Conservation (phyloP, 495 filamentous ascomycete genomes). For the Alectoria sarmentosa region DNA sequence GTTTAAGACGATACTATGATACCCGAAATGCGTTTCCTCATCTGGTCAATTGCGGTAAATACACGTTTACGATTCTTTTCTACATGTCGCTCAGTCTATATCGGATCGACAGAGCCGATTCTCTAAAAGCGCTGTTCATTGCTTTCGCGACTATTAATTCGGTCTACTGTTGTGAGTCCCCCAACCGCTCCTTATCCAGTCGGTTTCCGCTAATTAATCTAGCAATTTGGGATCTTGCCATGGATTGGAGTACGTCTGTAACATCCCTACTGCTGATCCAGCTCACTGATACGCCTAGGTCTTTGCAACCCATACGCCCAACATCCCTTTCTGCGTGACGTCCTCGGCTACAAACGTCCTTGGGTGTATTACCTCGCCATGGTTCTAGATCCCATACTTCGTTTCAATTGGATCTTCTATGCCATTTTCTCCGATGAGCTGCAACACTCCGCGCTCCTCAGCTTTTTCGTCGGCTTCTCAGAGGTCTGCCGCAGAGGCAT, state of each 20-base stretch:
- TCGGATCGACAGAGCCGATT: slow-evolving; percentile 56
- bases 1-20: slow-evolving; percentile 81
- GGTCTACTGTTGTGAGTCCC: slow-evolving; percentile 63
- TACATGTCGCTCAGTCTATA: slow-evolving; percentile 73
- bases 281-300: slow-evolving; percentile 27
- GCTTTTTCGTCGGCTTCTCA: slow-evolving; percentile 65
- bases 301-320: slow-evolving; percentile 67
- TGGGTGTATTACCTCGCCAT: slow-evolving; percentile 85
- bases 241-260: slow-evolving; percentile 74
- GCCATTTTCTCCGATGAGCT: slow-evolving; percentile 68
- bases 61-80: slow-evolving; percentile 73
- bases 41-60: slow-evolving; percentile 88
- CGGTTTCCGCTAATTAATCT: neutral
- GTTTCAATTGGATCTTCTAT: slow-evolving; percentile 95
- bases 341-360: slow-evolving; percentile 64
- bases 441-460: slow-evolving; percentile 72
- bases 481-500: slow-evolving; percentile 78
- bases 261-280: neutral
- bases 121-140: slow-evolving; percentile 63
- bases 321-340: slow-evolving; percentile 65
- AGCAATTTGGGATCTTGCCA: slow-evolving; percentile 91
- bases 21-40: slow-evolving; percentile 86
- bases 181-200: too few species aligned
- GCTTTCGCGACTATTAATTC: slow-evolving; percentile 71
- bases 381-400: slow-evolving; percentile 75